Evolutionary conservation across 164 flowering plant species (phyloP).

Genomic region (Tetracentron sinense): DNA sequence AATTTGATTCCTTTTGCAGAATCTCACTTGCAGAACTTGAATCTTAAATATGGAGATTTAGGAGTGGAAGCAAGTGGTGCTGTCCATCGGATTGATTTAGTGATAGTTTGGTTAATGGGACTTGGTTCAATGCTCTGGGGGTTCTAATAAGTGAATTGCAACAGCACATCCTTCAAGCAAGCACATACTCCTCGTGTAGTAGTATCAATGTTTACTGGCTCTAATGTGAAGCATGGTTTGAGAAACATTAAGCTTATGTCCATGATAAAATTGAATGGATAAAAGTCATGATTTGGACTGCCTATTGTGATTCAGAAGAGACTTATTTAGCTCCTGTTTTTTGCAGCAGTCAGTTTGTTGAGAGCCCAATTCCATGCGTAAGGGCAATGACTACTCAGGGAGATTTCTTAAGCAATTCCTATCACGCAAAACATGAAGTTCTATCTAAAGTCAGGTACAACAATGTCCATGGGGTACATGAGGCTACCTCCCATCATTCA

Average conservation of each 20-base stretch:
- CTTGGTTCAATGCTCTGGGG: neutral
- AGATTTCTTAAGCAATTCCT: constrained; percentile 5
- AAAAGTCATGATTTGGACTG: constrained; percentile 15
- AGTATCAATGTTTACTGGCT: neutral
- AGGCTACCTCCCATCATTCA: neutral
- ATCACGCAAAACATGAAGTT: constrained; percentile 3
- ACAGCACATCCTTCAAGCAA: constrained; percentile 3
- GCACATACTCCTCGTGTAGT: neutral
- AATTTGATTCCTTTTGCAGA: constrained; percentile 2
- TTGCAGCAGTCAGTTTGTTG: constrained; percentile 8
- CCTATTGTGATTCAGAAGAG: constrained; percentile 1
- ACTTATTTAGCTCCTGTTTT: neutral
- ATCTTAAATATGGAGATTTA: constrained; percentile 13
- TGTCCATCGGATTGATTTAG: neutral
- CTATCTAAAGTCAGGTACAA: neutral
- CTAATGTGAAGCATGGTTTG: constrained; percentile 5
- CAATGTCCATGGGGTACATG: constrained; percentile 5
- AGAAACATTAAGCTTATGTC: constrained; percentile 2
- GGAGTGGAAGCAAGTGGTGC: neutral
- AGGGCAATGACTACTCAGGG: neutral
- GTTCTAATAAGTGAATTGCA: neutral
- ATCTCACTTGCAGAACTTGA: constrained; percentile 4
- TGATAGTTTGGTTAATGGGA: constrained; percentile 10
- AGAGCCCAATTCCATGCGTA: constrained; percentile 1
- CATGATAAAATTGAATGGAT: constrained; percentile 10